phyloP scores from a whole-genome alignment of 805 yeast species.

The Torulaspora microellipsoides region DNA sequence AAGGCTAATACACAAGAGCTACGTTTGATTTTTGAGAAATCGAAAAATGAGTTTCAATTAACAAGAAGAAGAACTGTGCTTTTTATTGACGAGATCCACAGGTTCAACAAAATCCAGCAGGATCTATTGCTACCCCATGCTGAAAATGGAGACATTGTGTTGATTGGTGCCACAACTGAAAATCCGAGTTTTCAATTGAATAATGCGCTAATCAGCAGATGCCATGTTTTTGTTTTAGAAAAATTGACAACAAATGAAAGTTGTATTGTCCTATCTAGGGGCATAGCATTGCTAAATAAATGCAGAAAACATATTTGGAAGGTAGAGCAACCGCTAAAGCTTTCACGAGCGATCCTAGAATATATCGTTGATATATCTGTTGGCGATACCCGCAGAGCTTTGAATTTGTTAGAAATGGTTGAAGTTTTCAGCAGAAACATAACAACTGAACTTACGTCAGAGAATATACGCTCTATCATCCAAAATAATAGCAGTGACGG shows the following conservation, averaged over 20 bases:
- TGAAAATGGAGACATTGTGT: slow-evolving; percentile 73
- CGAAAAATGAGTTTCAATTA: slow-evolving; percentile 35
- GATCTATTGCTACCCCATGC: slow-evolving; percentile 80
- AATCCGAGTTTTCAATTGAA: slow-evolving; percentile 82
- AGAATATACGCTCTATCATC: slow-evolving; percentile 39
- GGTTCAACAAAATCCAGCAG: slow-evolving; percentile 83
- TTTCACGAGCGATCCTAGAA: slow-evolving; percentile 54
- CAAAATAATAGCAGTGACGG: slow-evolving; percentile 44
- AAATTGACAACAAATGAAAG: slow-evolving; percentile 50
- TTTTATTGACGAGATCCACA: slow-evolving; percentile 89
- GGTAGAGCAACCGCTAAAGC: slow-evolving; percentile 37
- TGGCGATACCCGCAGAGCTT: slow-evolving; percentile 85
- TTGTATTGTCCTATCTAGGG: slow-evolving; percentile 49
- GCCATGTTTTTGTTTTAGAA: slow-evolving; percentile 69
- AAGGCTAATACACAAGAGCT: slow-evolving; percentile 54
- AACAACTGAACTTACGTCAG: slow-evolving; percentile 27
- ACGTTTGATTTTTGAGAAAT: slow-evolving; percentile 49
- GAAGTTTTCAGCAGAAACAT: slow-evolving; percentile 62
- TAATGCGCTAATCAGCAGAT: slow-evolving; percentile 77
- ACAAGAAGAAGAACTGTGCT: slow-evolving; percentile 58
- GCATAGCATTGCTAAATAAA: slow-evolving; percentile 54
- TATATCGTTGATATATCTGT: slow-evolving; percentile 69
- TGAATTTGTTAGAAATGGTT: slow-evolving; percentile 72
- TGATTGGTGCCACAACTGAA: slow-evolving; percentile 97
- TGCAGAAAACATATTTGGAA: slow-evolving; percentile 50